Evolutionary conservation across 768 basidiomycete species (phyloP), one percentile per base, ranked within the genome.

Genomic region (Lyophyllum atratum): DNA sequence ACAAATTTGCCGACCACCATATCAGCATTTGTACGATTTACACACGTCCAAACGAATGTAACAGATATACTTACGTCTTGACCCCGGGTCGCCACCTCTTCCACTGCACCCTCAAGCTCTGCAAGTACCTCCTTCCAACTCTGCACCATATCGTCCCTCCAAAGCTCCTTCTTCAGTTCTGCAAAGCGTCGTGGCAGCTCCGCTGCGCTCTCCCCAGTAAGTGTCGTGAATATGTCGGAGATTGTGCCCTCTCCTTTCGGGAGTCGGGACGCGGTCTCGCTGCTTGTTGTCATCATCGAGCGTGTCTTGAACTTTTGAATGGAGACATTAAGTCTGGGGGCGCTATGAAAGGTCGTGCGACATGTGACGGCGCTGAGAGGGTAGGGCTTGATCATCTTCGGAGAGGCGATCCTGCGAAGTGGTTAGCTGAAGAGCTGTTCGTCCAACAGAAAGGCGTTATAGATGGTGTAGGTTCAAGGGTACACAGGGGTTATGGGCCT

Each of bases 101-200:
- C 73, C 0, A 81, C 76, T 2, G 73, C 76, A 4, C 50, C 58
- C 57, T 80, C 74, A 10, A 89, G 73, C 47, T 80, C 83, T 0
- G 59, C 59, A 7, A 89, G 64, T 0, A 90, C 78, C 31, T 81
- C 74, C 42, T 72, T 74, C 87, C 88, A 90, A 44, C 78, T 77
- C 58, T 80, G 68, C 7, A 72, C 59, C 10, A 89, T 67, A 2
- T 57, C 61, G 10, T 84, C 81, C 9, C 59, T 69, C 70, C 80
- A 81, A 0, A 90, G 57, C 25, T 70, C 66, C 56, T 77, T 78
- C 73, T 93, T 92, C 24, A 92, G 68, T 6, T 79, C 76, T 0
- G 77, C 62, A 58, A 90, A 91, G 0, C 88, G 79, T 8, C 72
- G 64, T 0, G 87, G 87, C 4, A 90, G 77, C 4, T 68, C 69